These are phyloP conservation scores for Alternaria metachromatica DNA, from an alignment of 2,329 filamentous ascomycete species.

Conservation along the genomic window DNA sequence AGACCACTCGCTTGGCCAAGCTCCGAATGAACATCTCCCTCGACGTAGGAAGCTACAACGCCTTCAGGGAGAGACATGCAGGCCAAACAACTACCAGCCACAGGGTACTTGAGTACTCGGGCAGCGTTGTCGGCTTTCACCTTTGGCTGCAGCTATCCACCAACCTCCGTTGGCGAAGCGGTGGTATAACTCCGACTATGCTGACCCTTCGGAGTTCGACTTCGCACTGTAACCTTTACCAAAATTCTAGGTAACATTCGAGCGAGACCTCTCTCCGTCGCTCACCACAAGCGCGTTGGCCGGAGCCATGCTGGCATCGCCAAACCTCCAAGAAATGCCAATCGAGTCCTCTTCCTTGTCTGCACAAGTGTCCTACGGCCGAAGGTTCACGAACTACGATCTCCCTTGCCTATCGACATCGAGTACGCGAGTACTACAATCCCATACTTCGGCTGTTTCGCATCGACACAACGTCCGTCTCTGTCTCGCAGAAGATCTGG, in stretches of 20 bases:
- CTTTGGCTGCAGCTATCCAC: not conserved
- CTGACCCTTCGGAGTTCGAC: not conserved
- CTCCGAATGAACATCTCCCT: not conserved
- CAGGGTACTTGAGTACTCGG: not conserved
- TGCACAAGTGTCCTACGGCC: not conserved
- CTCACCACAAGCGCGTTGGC: not conserved
- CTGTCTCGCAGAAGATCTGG: not conserved
- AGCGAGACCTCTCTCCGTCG: not conserved
- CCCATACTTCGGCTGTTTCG: not conserved
- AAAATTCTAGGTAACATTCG: not conserved
- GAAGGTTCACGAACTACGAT: not conserved
- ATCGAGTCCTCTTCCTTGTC: not conserved
- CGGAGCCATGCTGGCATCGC: not conserved
- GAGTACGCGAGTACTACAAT: not conserved
- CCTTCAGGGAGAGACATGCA: not conserved
- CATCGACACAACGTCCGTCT: not conserved
- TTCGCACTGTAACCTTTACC: not conserved
- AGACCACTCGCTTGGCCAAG: not conserved
- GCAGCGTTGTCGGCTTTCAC: not conserved
- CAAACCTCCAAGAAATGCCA: not conserved
- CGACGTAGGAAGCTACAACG: not conserved
- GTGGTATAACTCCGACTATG: not conserved
- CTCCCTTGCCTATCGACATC: not conserved
- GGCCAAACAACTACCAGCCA: not conserved
- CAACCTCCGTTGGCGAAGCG: not conserved